These are phyloP conservation scores for Globisporangium recalcitrans DNA, from an alignment of 352 stramenopile species.

Conservation along the genomic window DNA sequence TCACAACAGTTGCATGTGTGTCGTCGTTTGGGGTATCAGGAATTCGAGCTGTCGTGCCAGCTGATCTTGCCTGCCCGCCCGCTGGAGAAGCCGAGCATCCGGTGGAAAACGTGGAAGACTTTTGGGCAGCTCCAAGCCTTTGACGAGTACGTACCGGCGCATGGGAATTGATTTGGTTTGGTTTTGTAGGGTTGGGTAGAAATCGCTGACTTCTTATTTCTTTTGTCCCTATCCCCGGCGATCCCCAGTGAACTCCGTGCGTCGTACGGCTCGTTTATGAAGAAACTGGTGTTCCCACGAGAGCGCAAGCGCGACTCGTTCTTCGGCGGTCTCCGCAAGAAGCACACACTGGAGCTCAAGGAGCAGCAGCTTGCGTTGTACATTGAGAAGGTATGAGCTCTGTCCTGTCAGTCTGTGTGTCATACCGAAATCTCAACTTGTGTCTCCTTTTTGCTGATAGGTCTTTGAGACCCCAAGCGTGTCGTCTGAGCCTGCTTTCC, in stretches of 20 bases:
- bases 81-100: constrained; percentile 64
- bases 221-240: neutral
- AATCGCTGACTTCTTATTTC: neutral
- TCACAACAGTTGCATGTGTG: no score
- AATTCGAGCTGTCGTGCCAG: constrained; percentile 74
- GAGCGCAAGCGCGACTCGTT: constrained; percentile 72
- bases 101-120: constrained; percentile 76
- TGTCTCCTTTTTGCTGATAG: constrained; percentile 19
- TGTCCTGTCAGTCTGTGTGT: no score
- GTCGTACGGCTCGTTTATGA: constrained; percentile 47
- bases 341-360: constrained; percentile 58
- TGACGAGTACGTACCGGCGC: constrained; percentile 43
- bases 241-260: constrained; percentile 46
- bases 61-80: constrained; percentile 41
- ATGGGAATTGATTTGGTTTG: neutral
- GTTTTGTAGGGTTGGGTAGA: neutral
- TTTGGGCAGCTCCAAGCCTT: constrained; percentile 61
- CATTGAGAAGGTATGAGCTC: constrained; percentile 53
- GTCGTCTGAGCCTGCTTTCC: constrained; percentile 29
- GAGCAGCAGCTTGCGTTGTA: constrained; percentile 71
- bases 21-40: constrained; percentile 27
- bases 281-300: constrained; percentile 49
- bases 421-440: neutral
- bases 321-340: constrained; percentile 64
- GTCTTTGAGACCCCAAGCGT: constrained; percentile 50